phyloP scores from a whole-genome alignment of 768 basidiomycete genomes.

The Amanita thiersii region DNA sequence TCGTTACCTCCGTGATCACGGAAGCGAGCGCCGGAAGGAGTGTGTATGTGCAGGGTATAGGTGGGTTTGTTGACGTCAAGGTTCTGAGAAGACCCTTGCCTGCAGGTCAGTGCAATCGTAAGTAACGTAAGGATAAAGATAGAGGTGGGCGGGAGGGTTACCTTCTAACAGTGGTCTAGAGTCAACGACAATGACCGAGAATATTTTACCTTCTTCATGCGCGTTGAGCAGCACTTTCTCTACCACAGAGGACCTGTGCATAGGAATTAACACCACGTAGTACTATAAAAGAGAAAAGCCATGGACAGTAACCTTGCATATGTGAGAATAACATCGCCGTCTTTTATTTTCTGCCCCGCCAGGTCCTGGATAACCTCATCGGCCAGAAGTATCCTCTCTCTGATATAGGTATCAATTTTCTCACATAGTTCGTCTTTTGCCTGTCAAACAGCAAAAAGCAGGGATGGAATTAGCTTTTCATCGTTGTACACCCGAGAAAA shows the following conservation, averaged over 20 bases:
- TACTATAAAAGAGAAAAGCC: neutral
- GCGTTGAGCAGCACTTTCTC: conserved; percentile 83
- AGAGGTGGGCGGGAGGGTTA: conserved; percentile 14
- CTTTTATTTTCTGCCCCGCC: conserved; percentile 88
- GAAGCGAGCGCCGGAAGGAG: conserved; percentile 82
- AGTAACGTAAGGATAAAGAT: conserved; percentile 2
- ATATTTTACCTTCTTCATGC: conserved; percentile 62
- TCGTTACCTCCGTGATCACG: conserved; percentile 72
- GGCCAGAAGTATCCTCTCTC: conserved; percentile 88
- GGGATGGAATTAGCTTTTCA: conserved; percentile 5
- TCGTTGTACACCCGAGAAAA: conserved; percentile 2
- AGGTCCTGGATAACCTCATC: conserved; percentile 89
- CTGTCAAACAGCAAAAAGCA: conserved; percentile 28
- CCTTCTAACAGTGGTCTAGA: conserved; percentile 95
- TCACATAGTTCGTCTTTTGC: conserved; percentile 79
- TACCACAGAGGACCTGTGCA: conserved; percentile 83
- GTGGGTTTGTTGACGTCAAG: conserved; percentile 46
- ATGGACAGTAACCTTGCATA: conserved; percentile 66
- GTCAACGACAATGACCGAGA: conserved; percentile 90
- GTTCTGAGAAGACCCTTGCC: conserved; percentile 73
- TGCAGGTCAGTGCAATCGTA: conserved; percentile 19
- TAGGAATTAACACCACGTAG: conserved; percentile 2
- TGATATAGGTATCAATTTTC: conserved; percentile 89
- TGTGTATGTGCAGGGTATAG: conserved; percentile 84
- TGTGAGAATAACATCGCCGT: conserved; percentile 88